Percentiles rank a stretch among this genome's conserved stretches.
Evolutionary conservation across 1,284 basidiomycete species (phyloP).

Genomic region (Chalciporus sp.): DNA sequence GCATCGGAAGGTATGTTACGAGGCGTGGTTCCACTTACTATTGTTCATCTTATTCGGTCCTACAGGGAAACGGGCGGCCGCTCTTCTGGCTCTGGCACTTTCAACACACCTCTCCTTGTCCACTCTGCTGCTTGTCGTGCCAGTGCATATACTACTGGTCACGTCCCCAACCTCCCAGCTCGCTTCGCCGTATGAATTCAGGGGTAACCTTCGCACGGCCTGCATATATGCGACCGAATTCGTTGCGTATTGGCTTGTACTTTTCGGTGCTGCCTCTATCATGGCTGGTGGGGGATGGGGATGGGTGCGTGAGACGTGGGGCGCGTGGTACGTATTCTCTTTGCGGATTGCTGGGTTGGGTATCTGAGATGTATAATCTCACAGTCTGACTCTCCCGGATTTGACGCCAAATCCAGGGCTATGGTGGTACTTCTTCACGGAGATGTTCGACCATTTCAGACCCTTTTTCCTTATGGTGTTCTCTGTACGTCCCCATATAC

Average conservation of each 20-base stretch:
- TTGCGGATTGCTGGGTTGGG: not conserved
- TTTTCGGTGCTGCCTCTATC: constrained; percentile 38
- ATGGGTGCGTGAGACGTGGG: constrained; percentile 83
- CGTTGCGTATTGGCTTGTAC: constrained; percentile 46
- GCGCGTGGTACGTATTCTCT: constrained; percentile 66
- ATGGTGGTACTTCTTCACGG: constrained; percentile 99
- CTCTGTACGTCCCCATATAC: constrained; percentile 59
- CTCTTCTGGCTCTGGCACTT: constrained; percentile 69
- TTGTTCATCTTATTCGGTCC: not conserved
- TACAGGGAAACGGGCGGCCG: constrained; percentile 54
- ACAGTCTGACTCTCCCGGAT: constrained; percentile 75
- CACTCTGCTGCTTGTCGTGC: constrained; percentile 67
- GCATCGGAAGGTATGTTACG: constrained; percentile 61
- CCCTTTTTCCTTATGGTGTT: constrained; percentile 97
- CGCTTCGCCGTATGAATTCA: constrained; percentile 56
- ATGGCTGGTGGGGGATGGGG: constrained; percentile 57
- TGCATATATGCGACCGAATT: constrained; percentile 52
- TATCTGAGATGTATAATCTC: not conserved
- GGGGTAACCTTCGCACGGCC: constrained; percentile 36
- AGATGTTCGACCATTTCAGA: constrained; percentile 99
- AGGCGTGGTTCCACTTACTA: not conserved
- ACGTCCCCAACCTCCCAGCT: constrained; percentile 63
- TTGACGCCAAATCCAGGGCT: constrained; percentile 92
- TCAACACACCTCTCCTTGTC: constrained; percentile 74
- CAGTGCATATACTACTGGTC: constrained; percentile 68